A percentile compares a stretch with the other conserved stretches of the same genome.
phyloP scores from a whole-genome alignment of 2,329 filamentous ascomycete genomes.

The Trichoderma gracile region DNA sequence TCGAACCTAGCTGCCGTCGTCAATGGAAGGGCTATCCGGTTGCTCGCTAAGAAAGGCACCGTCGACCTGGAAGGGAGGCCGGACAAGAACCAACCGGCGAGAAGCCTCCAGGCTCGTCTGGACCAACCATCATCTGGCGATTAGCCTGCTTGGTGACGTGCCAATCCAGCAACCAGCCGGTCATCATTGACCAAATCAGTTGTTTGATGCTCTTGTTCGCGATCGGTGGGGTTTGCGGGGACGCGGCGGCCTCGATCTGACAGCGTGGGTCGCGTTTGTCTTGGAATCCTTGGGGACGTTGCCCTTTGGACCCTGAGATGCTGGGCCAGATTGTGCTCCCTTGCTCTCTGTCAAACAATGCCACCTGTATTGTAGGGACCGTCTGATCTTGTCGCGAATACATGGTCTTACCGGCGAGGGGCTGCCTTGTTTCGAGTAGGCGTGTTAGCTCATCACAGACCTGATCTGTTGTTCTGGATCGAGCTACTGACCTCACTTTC shows the following conservation, averaged over 20 bases:
- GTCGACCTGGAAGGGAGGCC: constrained; percentile 1
- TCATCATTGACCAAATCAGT: constrained; percentile 14
- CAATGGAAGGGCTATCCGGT: neutral
- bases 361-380: neutral
- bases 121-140: constrained; percentile 4
- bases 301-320: constrained; percentile 4
- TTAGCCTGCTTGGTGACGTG: constrained; percentile 6
- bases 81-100: constrained; percentile 5
- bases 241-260: constrained; percentile 20
- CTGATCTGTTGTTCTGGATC: neutral
- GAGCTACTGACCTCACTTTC: neutral
- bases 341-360: neutral
- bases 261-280: constrained; percentile 3
- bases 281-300: neutral
- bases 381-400: neutral
- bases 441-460: neutral
- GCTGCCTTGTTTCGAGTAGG: constrained; percentile 5
- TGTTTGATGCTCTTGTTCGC: neutral
- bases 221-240: constrained; percentile 24
- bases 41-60: neutral
- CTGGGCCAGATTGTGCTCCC: neutral
- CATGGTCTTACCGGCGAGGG: neutral
- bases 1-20: neutral
- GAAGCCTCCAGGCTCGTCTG: constrained; percentile 9
- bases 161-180: neutral